Evolutionary conservation across 2,329 filamentous ascomycete genomes (phyloP).

Genomic region (Verticillium dahliae): DNA sequence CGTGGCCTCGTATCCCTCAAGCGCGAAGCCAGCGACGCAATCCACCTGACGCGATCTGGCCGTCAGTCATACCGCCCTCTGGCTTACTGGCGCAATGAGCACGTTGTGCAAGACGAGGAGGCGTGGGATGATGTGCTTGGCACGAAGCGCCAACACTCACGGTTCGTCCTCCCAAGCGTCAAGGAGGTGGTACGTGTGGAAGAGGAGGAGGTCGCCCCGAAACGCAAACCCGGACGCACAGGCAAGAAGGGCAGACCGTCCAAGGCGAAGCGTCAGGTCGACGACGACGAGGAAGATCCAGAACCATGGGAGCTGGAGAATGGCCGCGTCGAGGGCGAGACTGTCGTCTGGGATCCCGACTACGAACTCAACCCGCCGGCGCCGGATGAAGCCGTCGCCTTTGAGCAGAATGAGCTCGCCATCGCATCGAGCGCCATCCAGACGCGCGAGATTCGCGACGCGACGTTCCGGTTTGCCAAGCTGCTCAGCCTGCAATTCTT

Average conservation of each 20-base stretch:
- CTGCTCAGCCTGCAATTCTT: constrained; percentile 80
- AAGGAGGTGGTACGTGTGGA: constrained; percentile 74
- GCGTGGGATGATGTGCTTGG: constrained; percentile 19
- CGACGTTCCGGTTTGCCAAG: constrained; percentile 83
- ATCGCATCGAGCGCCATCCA: constrained; percentile 49
- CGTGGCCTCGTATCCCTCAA: constrained; percentile 48
- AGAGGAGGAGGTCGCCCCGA: constrained; percentile 37
- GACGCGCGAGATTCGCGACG: constrained; percentile 52
- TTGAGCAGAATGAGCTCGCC: constrained; percentile 49
- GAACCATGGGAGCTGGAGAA: constrained; percentile 68
- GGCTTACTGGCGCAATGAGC: constrained; percentile 82
- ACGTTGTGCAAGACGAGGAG: constrained; percentile 57
- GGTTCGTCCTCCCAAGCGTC: constrained; percentile 61
- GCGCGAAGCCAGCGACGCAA: constrained; percentile 40
- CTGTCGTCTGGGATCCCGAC: constrained; percentile 57
- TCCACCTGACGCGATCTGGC: constrained; percentile 64
- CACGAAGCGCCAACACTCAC: constrained; percentile 16
- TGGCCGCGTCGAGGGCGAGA: constrained; percentile 57
- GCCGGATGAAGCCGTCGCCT: constrained; percentile 47
- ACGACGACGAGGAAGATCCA: constrained; percentile 43
- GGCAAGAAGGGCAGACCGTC: constrained; percentile 13
- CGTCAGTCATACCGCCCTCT: constrained; percentile 73
- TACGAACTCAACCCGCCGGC: constrained; percentile 46
- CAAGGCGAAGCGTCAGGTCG: constrained; percentile 20
- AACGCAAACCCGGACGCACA: constrained; percentile 16